Percentiles rank a stretch among this genome's conserved stretches.
phyloP scores from a whole-genome alignment of 176 grass and related monocot species.

The Ensete ventricosum region DNA sequence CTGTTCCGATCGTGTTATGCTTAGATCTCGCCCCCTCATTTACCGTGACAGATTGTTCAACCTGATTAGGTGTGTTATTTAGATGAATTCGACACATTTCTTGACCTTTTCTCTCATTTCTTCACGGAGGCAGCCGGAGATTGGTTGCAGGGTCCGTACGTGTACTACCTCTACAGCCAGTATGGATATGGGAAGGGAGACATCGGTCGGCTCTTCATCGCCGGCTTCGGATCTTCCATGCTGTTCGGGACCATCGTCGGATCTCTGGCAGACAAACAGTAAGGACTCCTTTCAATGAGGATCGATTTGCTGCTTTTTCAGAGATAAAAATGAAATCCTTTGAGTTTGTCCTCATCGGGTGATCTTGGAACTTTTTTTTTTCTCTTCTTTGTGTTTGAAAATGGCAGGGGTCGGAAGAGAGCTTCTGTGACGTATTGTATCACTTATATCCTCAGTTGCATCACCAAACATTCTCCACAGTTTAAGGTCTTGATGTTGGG shows the following conservation, averaged over 20 bases:
- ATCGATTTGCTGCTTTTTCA: too few species aligned
- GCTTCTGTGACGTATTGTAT: constrained; percentile 16
- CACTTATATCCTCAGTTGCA: constrained; percentile 17
- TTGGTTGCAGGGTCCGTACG: constrained; percentile 20
- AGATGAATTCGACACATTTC: neutral
- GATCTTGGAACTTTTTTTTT: neutral
- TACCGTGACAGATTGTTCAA: neutral
- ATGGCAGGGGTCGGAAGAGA: constrained; percentile 15
- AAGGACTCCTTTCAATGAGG: neutral
- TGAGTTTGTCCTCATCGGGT: too few species aligned
- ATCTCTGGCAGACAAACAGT: constrained; percentile 20
- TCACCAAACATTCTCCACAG: constrained; percentile 18
- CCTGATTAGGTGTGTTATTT: neutral
- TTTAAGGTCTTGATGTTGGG: constrained; percentile 19
- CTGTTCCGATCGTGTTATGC: neutral
- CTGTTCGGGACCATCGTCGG: constrained; percentile 17
- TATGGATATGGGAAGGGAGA: constrained; percentile 19
- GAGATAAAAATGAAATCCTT: too few species aligned
- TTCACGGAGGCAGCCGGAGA: constrained; percentile 11
- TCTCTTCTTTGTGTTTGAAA: neutral
- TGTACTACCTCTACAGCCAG: constrained; percentile 17
- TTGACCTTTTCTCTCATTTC: neutral
- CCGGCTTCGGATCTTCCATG: constrained; percentile 25
- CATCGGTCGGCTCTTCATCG: constrained; percentile 21
- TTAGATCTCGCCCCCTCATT: neutral